Percentiles rank a stretch among this genome's conserved stretches.
phyloP scores from a whole-genome alignment of 2,329 filamentous ascomycete species.

The Pyrenophora teres region DNA sequence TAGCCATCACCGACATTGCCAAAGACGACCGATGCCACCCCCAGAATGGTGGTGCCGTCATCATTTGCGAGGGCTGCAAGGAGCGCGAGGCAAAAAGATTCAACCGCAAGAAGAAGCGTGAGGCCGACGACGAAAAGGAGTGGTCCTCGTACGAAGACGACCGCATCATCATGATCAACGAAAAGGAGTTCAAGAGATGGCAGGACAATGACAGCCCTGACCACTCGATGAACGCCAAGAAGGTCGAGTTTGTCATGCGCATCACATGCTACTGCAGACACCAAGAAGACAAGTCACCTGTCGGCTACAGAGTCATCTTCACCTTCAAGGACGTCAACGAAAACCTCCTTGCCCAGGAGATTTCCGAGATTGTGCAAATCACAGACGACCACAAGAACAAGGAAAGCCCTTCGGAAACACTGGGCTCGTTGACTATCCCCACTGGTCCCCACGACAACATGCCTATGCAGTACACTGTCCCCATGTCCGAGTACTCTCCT shows the following conservation, averaged over 20 bases:
- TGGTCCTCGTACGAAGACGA: conserved; percentile 63
- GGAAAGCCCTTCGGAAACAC: conserved; percentile 29
- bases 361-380: conserved; percentile 84
- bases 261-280: conserved; percentile 98
- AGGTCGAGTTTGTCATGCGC: conserved; percentile 87
- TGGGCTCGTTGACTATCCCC: conserved; percentile 28
- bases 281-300: conserved; percentile 79
- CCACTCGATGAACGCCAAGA: conserved; percentile 59
- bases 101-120: conserved; percentile 91
- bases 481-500: conserved; percentile 29
- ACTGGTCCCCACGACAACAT: conserved; percentile 17
- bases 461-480: conserved; percentile 21
- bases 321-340: conserved; percentile 84
- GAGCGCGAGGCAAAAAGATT: conserved; percentile 88
- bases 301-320: conserved; percentile 88
- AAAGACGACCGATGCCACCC: conserved; percentile 72
- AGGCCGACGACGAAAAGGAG: conserved; percentile 80
- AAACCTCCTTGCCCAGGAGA: conserved; percentile 78
- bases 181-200: conserved; percentile 45
- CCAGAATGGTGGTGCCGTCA: conserved; percentile 88
- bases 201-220: conserved; percentile 33
- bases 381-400: conserved; percentile 92
- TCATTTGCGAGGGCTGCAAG: conserved; percentile 91
- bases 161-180: conserved; percentile 49
- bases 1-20: conserved; percentile 51